These are phyloP conservation scores for Tilletia indica DNA, from an alignment of 1,284 basidiomycete species.

Conservation along the genomic window DNA sequence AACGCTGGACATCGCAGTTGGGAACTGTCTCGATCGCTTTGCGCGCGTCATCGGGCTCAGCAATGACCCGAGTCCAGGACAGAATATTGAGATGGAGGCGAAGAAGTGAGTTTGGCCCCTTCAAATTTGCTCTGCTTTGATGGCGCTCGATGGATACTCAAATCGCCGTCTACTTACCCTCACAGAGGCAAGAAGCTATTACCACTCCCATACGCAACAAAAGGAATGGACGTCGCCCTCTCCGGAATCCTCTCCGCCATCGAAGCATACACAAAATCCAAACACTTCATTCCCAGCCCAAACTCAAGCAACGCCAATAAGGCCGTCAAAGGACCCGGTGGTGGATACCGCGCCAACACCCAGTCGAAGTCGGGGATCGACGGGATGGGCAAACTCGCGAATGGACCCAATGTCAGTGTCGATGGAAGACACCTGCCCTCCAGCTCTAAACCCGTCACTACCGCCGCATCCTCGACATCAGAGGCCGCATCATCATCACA, in stretches of 20 bases:
- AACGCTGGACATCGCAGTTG: constrained; percentile 96
- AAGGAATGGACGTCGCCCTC: constrained; percentile 96
- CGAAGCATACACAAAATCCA: constrained; percentile 71
- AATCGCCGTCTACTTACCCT: no score
- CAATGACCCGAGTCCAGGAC: constrained; percentile 96
- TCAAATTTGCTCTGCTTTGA: no score
- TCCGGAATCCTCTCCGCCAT: constrained; percentile 86
- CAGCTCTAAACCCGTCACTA: no score
- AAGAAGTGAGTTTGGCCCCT: constrained; percentile 67
- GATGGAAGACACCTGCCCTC: constrained; percentile 41
- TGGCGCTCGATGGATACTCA: no score
- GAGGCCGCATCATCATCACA: neutral
- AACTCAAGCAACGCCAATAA: constrained; percentile 9
- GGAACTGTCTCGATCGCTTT: constrained; percentile 96
- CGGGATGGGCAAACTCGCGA: constrained; percentile 42
- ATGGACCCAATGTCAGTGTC: constrained; percentile 39
- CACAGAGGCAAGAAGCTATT: constrained; percentile 63
- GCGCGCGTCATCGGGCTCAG: constrained; percentile 91
- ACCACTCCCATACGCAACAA: constrained; percentile 88
- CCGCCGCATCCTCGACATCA: neutral
- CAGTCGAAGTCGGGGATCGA: constrained; percentile 6
- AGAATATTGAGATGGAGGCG: constrained; percentile 95
- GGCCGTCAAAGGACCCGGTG: constrained; percentile 20
- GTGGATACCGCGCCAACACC: constrained; percentile 13
- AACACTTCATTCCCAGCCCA: constrained; percentile 31